phyloP scores from a whole-genome alignment of 192 early-diverging fungal species.

The Rhizoclosmatium globosum region DNA sequence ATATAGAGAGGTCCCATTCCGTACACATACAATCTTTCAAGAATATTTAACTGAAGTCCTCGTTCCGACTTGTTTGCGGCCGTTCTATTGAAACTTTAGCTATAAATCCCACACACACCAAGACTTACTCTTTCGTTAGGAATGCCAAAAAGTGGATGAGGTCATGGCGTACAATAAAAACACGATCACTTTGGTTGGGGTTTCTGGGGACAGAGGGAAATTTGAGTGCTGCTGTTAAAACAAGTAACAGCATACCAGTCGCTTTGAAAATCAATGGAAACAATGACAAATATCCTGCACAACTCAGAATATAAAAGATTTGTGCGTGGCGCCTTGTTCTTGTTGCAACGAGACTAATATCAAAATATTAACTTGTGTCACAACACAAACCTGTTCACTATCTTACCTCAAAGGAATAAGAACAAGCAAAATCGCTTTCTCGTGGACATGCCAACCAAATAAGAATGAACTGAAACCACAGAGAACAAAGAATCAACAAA shows the following conservation, averaged over 20 bases:
- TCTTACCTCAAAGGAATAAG: conserved; percentile 70
- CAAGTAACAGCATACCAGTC: conserved; percentile 57
- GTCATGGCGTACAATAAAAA: conserved; percentile 52
- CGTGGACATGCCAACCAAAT: conserved; percentile 99
- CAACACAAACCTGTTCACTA: neutral
- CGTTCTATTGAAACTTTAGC: conserved; percentile 32
- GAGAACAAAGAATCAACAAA: conserved; percentile 81
- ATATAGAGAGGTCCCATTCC: conserved; percentile 63
- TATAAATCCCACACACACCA: conserved; percentile 31
- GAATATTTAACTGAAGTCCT: conserved; percentile 1
- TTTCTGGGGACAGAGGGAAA: conserved; percentile 45
- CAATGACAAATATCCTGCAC: conserved; percentile 69
- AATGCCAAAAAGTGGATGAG: conserved; percentile 40
- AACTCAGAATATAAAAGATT: conserved; percentile 67
- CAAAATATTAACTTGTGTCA: conserved; percentile 11
- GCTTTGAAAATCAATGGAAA: conserved; percentile 76
- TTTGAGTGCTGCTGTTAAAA: conserved; percentile 10
- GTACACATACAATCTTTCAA: conserved; percentile 67
- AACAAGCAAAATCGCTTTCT: conserved; percentile 91
- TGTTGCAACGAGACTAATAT: conserved; percentile 57
- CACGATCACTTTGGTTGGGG: conserved; percentile 56
- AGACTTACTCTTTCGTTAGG: conserved; percentile 36
- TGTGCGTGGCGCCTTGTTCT: conserved; percentile 59
- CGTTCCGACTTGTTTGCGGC: conserved; percentile 11
- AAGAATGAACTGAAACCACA: conserved; percentile 89